Evolutionary conservation across 371 early-diverging fungal genomes (phyloP).

Genomic region (Edhazardia aedis): DNA sequence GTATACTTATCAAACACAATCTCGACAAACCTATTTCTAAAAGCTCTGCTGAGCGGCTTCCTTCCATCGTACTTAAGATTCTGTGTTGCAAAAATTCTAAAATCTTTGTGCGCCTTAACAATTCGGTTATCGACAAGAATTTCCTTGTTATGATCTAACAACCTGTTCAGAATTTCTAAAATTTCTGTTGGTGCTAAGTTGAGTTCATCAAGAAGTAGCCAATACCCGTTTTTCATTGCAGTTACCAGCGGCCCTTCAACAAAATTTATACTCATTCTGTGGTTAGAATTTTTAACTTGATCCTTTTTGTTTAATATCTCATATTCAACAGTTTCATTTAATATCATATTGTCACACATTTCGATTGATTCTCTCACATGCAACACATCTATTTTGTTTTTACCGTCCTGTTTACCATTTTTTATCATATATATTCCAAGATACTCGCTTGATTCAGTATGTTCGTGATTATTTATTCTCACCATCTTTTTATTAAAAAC

Average conservation of each 20-base stretch:
- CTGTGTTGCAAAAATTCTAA: constrained; percentile 97
- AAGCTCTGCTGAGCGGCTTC: constrained; percentile 84
- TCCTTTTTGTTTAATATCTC: too few relatives aligned
- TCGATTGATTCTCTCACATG: too few relatives aligned
- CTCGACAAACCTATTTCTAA: constrained; percentile 93
- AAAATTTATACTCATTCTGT: constrained; percentile 50
- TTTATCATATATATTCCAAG: constrained; percentile 62
- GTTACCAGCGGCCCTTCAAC: constrained; percentile 80
- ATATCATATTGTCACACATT: too few relatives aligned
- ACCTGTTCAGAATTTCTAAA: constrained; percentile 85
- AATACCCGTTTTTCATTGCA: constrained; percentile 80
- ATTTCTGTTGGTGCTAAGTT: constrained; percentile 96
- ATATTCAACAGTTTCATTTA: too few relatives aligned
- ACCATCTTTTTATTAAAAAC: constrained; percentile 70
- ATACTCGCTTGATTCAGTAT: constrained; percentile 93
- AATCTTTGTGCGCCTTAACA: constrained; percentile 75
- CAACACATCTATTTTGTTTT: too few relatives aligned
- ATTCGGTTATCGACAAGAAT: constrained; percentile 75
- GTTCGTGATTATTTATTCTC: constrained; percentile 97
- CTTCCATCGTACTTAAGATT: constrained; percentile 96
- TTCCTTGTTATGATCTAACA: constrained; percentile 94
- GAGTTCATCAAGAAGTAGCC: constrained; percentile 96
- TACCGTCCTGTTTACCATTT: neutral
- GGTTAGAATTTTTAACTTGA: too few relatives aligned
- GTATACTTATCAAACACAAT: constrained; percentile 60